phyloP scores from a whole-genome alignment of 257 asterid genomes.

The Primulina tabacum region DNA sequence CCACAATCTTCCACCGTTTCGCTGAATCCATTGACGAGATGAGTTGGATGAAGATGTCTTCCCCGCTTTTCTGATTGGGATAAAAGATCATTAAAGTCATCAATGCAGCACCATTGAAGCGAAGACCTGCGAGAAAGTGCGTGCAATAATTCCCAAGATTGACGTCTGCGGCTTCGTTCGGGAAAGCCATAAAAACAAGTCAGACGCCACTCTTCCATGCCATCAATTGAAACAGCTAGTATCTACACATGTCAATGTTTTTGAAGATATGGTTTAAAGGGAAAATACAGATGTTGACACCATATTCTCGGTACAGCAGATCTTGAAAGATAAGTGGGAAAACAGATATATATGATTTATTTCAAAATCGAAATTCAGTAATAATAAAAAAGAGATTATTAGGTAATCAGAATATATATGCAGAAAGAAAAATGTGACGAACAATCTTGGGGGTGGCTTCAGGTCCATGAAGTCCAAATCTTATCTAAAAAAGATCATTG shows the following conservation, averaged over 20 bases:
- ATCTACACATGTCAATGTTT: too few species aligned
- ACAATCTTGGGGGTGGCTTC: slow-evolving; percentile 29
- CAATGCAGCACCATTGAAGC: background rate
- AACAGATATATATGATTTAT: too few species aligned
- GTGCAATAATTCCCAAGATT: background rate
- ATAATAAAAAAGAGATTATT: too few species aligned
- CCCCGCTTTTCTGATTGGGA: background rate
- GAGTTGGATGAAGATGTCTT: background rate
- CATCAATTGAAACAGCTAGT: too few species aligned
- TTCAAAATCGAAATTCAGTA: too few species aligned
- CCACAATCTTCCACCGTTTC: background rate
- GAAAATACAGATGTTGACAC: too few species aligned
- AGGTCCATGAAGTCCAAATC: slow-evolving; percentile 19
- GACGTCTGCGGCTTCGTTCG: background rate
- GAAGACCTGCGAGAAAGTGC: background rate
- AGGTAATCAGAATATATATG: too few species aligned
- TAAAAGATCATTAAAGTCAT: background rate
- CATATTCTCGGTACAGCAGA: too few species aligned
- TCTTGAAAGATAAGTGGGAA: too few species aligned
- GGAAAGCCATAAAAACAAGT: background rate
- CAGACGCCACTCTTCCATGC: background rate
- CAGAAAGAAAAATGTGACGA: background rate
- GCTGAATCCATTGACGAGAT: background rate
- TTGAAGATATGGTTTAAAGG: too few species aligned
- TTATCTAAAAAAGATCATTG: slow-evolving; percentile 4